These are phyloP conservation scores for Lachancea nothofagi DNA, from an alignment of 805 yeast genomes.

Conservation along the genomic window DNA sequence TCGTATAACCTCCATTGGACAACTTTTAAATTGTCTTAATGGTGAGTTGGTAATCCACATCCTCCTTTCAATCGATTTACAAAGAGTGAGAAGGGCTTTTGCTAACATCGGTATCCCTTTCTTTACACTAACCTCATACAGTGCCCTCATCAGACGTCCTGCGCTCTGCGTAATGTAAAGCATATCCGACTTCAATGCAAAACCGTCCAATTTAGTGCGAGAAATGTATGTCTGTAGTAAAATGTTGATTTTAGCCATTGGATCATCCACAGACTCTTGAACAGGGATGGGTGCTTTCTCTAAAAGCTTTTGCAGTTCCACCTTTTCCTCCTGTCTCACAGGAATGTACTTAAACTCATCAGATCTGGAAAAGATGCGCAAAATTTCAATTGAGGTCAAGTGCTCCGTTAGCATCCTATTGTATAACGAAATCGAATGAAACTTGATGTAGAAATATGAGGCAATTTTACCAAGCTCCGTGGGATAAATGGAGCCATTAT, in stretches of 20 bases:
- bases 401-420: slow-evolving; percentile 57
- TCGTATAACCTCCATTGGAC: slow-evolving; percentile 63
- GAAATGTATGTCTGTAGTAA: slow-evolving; percentile 86
- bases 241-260: slow-evolving; percentile 71
- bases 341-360: slow-evolving; percentile 83
- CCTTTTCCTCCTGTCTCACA: slow-evolving; percentile 78
- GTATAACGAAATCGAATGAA: slow-evolving; percentile 66
- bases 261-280: slow-evolving; percentile 62
- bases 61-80: slow-evolving; percentile 74
- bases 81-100: slow-evolving; percentile 50
- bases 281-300: slow-evolving; percentile 84
- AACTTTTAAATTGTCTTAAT: slow-evolving; percentile 71
- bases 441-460: slow-evolving; percentile 76
- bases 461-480: slow-evolving; percentile 80
- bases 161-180: slow-evolving; percentile 89
- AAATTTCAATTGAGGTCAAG: slow-evolving; percentile 63
- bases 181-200: slow-evolving; percentile 91
- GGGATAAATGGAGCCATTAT: slow-evolving; percentile 43
- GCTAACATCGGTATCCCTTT: slow-evolving; percentile 70
- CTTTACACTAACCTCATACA: slow-evolving; percentile 66
- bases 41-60: slow-evolving; percentile 87
- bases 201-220: slow-evolving; percentile 68
- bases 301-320: slow-evolving; percentile 61
- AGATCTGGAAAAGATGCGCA: slow-evolving; percentile 71
- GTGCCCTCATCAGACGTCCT: slow-evolving; percentile 78